Conservation (phyloP, 106 monocot species). For the Triglochin maritima region DNA sequence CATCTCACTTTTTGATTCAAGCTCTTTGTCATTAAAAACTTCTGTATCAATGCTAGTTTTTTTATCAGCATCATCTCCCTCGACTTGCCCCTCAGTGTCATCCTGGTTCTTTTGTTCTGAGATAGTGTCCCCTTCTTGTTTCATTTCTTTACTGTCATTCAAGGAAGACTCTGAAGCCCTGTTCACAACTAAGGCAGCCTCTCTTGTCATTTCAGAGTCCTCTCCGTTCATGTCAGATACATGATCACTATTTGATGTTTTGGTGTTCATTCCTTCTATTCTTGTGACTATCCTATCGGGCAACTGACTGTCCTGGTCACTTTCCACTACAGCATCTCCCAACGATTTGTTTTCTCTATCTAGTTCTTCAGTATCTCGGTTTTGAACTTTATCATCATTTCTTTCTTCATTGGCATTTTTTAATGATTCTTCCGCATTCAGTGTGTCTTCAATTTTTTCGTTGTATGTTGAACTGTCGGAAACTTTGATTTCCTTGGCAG, state of each 20-base stretch:
- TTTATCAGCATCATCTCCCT: background rate
- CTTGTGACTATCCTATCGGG: background rate
- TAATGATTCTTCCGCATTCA: background rate
- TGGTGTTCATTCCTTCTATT: background rate
- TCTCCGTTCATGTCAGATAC: background rate
- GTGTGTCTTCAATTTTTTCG: background rate
- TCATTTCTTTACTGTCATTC: too few relatives aligned
- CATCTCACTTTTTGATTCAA: background rate
- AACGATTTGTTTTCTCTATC: background rate
- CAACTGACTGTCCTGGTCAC: background rate
- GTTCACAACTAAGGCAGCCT: background rate
- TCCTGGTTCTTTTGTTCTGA: too few relatives aligned
- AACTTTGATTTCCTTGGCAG: background rate
- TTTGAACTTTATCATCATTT: background rate
- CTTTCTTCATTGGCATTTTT: background rate
- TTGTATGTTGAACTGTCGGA: background rate
- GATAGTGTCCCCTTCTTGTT: too few relatives aligned
- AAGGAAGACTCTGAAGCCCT: background rate
- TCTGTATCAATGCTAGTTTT: background rate
- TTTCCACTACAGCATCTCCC: background rate
- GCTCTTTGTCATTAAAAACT: background rate
- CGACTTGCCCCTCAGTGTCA: too few relatives aligned
- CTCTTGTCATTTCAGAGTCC: background rate
- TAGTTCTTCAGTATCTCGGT: background rate
- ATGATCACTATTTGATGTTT: background rate